A percentile compares a stretch with the other conserved stretches of the same genome.
phyloP scores from a whole-genome alignment of 106 monocot species.

The Vanilla planifolia region DNA sequence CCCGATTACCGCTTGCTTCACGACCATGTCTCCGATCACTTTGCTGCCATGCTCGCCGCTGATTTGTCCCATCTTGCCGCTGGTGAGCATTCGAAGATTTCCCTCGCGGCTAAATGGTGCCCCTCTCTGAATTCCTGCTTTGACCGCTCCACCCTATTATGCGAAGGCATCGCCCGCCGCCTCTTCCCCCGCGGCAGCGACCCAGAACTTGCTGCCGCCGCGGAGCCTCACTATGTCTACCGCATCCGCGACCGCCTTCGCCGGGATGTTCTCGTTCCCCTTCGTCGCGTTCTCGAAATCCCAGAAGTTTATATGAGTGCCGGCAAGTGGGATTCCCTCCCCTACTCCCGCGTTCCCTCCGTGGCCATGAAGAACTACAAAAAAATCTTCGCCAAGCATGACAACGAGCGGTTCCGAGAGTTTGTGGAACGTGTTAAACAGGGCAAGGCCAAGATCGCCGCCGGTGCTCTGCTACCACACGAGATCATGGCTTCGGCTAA shows the following conservation, averaged over 20 bases:
- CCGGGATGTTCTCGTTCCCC: conserved; percentile 52
- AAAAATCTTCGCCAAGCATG: conserved; percentile 44
- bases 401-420: conserved; percentile 30
- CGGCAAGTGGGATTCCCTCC: conserved; percentile 38
- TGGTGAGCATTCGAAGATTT: conserved; percentile 19
- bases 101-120: conserved; percentile 74
- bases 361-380: conserved; percentile 85
- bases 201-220: conserved; percentile 25
- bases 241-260: conserved; percentile 54
- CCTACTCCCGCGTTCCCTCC: conserved; percentile 70
- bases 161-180: conserved; percentile 59
- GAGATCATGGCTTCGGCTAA: conserved; percentile 28
- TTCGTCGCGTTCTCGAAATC: conserved; percentile 42
- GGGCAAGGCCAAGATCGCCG: conserved; percentile 63
- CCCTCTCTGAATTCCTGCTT: conserved; percentile 53
- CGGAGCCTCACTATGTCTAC: conserved; percentile 65
- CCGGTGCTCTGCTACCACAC: conserved; percentile 68
- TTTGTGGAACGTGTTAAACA: conserved; percentile 37
- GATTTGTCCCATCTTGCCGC: conserved; percentile 30
- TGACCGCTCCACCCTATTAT: conserved; percentile 56
- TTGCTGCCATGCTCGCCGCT: conserved; percentile 30
- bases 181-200: conserved; percentile 48
- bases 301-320: conserved; percentile 68
- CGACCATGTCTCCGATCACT: conserved; percentile 39
- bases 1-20: conserved; percentile 39